phyloP scores from a whole-genome alignment of 2,329 filamentous ascomycete species.

The Didymella keratinophila region DNA sequence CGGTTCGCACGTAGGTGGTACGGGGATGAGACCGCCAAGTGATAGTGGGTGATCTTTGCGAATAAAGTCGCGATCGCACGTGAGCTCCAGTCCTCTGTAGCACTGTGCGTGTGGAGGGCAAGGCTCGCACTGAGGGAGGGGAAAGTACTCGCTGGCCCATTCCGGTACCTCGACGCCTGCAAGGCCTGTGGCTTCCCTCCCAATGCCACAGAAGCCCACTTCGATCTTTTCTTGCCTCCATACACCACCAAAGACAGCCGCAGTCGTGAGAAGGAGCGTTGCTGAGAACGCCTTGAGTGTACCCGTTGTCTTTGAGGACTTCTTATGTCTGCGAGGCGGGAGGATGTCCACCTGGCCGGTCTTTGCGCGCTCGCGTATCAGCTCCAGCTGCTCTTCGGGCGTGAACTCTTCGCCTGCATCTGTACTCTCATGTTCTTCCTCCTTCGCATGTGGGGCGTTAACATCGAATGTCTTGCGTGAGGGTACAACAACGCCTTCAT shows the following conservation, averaged over 20 bases:
- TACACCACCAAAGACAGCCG: slow-evolving; percentile 78
- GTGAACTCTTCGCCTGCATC: slow-evolving; percentile 92
- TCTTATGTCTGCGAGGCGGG: slow-evolving; percentile 45
- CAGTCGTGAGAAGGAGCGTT: slow-evolving; percentile 73
- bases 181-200: slow-evolving; percentile 64
- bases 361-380: slow-evolving; percentile 72
- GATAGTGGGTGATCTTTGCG: slow-evolving; percentile 84
- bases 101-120: slow-evolving; percentile 93
- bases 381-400: slow-evolving; percentile 80
- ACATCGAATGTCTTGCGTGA: slow-evolving; percentile 67
- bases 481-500: slow-evolving; percentile 62
- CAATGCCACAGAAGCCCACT: slow-evolving; percentile 92
- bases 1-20: slow-evolving; percentile 91
- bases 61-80: slow-evolving; percentile 88
- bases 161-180: slow-evolving; percentile 74
- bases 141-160: slow-evolving; percentile 70
- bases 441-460: slow-evolving; percentile 56
- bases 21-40: slow-evolving; percentile 78
- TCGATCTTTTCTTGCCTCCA: slow-evolving; percentile 96
- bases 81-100: slow-evolving; percentile 76
- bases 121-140: slow-evolving; percentile 78
- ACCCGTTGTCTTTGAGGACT: slow-evolving; percentile 52
- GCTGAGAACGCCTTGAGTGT: slow-evolving; percentile 71
- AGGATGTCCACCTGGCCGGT: slow-evolving; percentile 62
- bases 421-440: slow-evolving; percentile 53